Percentiles rank a stretch among this genome's conserved stretches.
Conservation (phyloP, 192 early-diverging fungal species). For the Entophlyctis luteolus region DNA sequence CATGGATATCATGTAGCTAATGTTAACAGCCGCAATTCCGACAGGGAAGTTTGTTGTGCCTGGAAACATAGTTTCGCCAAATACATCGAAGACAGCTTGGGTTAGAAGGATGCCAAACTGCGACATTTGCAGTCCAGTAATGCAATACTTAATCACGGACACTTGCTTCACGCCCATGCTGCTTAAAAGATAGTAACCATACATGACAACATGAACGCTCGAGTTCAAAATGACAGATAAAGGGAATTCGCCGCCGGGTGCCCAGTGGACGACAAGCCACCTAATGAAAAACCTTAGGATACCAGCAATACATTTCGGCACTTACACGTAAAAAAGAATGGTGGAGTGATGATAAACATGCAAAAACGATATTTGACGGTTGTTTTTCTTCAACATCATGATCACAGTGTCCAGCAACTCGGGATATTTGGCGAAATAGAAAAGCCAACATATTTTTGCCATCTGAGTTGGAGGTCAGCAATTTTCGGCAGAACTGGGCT, state of each 20-base stretch:
- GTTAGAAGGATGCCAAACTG: slow-evolving; percentile 59
- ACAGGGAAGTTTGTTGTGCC: slow-evolving; percentile 33
- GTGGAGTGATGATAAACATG: slow-evolving; percentile 67
- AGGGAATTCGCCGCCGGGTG: slow-evolving; percentile 60
- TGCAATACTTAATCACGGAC: slow-evolving; percentile 59
- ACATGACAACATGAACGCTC: slow-evolving; percentile 68
- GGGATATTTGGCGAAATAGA: slow-evolving; percentile 60
- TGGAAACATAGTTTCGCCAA: slow-evolving; percentile 29
- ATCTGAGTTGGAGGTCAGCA: slow-evolving; percentile 33
- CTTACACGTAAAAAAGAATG: slow-evolving; percentile 26
- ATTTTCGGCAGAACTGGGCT: neutral
- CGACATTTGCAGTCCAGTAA: slow-evolving; percentile 63
- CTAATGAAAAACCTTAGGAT: slow-evolving; percentile 1
- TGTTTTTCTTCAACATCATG: slow-evolving; percentile 67
- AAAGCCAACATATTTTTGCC: slow-evolving; percentile 63
- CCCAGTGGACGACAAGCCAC: slow-evolving; percentile 53
- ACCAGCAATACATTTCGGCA: neutral
- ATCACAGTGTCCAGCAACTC: slow-evolving; percentile 67
- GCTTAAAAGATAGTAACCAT: slow-evolving; percentile 61
- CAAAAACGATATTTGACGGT: slow-evolving; percentile 62
- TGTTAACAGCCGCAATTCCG: slow-evolving; percentile 38
- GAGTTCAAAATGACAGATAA: slow-evolving; percentile 52
- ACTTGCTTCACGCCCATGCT: slow-evolving; percentile 51
- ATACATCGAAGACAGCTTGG: slow-evolving; percentile 38
- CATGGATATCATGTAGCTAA: slow-evolving; percentile 67